A percentile compares a stretch with the other conserved stretches of the same genome.
These are phyloP conservation scores for Scheffersomyces cryptocercus DNA, from an alignment of 1,139 yeast species.

Conservation along the genomic window DNA sequence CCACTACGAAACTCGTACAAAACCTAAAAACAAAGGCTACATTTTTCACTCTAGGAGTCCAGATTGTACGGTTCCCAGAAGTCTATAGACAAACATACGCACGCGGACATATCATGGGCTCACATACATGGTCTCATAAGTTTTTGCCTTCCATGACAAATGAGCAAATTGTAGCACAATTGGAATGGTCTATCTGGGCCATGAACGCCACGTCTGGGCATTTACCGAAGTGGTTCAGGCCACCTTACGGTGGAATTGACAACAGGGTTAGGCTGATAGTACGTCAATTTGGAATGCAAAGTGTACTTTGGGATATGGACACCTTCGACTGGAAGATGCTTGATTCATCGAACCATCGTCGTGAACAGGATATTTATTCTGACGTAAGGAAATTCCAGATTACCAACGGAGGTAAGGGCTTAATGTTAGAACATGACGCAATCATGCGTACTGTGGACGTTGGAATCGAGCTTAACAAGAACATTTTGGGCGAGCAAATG, in stretches of 20 bases:
- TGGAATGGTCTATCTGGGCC: slow-evolving; percentile 97
- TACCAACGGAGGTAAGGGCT: slow-evolving; percentile 47
- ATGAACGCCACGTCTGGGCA: slow-evolving; percentile 93
- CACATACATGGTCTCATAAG: slow-evolving; percentile 93
- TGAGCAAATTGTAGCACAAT: slow-evolving; percentile 82
- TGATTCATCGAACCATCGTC: slow-evolving; percentile 22
- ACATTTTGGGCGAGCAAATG: slow-evolving; percentile 49
- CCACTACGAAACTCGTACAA: slow-evolving; percentile 60
- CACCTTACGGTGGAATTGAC: slow-evolving; percentile 95
- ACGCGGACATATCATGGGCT: slow-evolving; percentile 77
- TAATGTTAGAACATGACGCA: slow-evolving; percentile 86
- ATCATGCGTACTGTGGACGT: slow-evolving; percentile 65
- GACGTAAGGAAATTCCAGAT: slow-evolving; percentile 58
- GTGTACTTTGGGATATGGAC: slow-evolving; percentile 90
- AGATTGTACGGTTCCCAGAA: slow-evolving; percentile 75
- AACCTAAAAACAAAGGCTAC: slow-evolving; percentile 57
- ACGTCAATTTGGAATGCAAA: slow-evolving; percentile 82
- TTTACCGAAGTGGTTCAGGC: slow-evolving; percentile 91
- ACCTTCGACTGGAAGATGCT: slow-evolving; percentile 87
- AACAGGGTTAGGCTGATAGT: slow-evolving; percentile 78
- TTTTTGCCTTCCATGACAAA: slow-evolving; percentile 76
- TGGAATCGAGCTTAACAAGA: slow-evolving; percentile 55
- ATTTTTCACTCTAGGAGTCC: slow-evolving; percentile 82
- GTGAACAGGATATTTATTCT: slow-evolving; percentile 48
- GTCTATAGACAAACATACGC: slow-evolving; percentile 57